A percentile compares a stretch with the other conserved stretches of the same genome.
These are phyloP conservation scores for Marasmius oreades DNA, from an alignment of 1,284 basidiomycete genomes.

Conservation along the genomic window DNA sequence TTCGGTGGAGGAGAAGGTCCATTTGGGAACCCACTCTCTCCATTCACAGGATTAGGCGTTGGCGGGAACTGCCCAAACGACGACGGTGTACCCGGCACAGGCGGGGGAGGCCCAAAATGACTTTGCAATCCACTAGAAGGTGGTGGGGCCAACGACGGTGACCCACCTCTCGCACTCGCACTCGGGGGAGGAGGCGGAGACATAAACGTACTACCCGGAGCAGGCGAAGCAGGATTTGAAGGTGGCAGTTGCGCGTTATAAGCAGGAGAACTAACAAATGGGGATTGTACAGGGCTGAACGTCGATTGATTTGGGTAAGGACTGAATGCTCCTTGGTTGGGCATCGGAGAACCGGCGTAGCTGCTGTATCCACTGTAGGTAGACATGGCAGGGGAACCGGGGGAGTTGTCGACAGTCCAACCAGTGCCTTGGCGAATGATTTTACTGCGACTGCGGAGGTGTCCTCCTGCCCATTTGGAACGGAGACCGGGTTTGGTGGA, in stretches of 20 bases:
- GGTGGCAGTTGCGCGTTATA: slow-evolving; percentile 25
- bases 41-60: slow-evolving; percentile 32
- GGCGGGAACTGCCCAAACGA: slow-evolving; percentile 34
- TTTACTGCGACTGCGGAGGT: slow-evolving; percentile 31
- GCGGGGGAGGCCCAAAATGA: slow-evolving; percentile 14
- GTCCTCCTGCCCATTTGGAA: slow-evolving; percentile 40
- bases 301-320: slow-evolving; percentile 13
- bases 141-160: neutral
- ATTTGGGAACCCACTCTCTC: slow-evolving; percentile 24
- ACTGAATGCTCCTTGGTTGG: slow-evolving; percentile 7
- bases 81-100: slow-evolving; percentile 21
- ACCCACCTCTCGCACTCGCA: neutral
- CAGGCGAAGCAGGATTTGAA: slow-evolving; percentile 12
- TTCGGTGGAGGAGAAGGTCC: slow-evolving; percentile 23
- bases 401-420: slow-evolving; percentile 17
- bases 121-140: slow-evolving; percentile 3
- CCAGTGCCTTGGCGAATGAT: slow-evolving; percentile 16
- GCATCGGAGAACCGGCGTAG: slow-evolving; percentile 36
- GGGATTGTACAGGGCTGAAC: slow-evolving; percentile 26
- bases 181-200: slow-evolving; percentile 1
- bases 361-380: slow-evolving; percentile 20
- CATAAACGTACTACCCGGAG: neutral
- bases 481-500: slow-evolving; percentile 37
- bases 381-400: slow-evolving; percentile 11
- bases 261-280: slow-evolving; percentile 30